Base-by-base conservation (phyloP, 106 monocot species). In the Allium sativum region DNA sequence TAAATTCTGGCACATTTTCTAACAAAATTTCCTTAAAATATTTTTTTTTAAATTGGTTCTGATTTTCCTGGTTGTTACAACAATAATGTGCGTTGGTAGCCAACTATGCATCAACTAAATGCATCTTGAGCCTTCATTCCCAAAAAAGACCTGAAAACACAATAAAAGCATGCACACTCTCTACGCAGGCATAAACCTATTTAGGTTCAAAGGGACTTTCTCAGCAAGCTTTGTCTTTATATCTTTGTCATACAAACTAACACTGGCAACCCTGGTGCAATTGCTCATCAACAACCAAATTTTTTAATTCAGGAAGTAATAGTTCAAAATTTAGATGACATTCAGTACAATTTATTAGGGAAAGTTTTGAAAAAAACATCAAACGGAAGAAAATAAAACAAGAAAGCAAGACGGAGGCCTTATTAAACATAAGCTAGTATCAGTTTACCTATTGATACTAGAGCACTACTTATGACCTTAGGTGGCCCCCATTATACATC, bases 201-300 rank as follows among this genome's bases (percentile, higher is more conserved):
- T 94, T 89, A 94, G 89, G 94, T 94, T 83, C 89, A 77, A 90
- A 94, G 94, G 94, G 94, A 81, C 83, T 94, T 86, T 94, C 89
- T 90, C 94, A 94, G 94, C 94, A 87, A 53, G 75, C 65, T 54
- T 61, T 76, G 71, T 78, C 51, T 20, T 14, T 60, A 66, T 65
- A 61, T 65, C 56, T 73, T 62, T 71, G 74, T 31, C 21, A 60
- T 52, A 55, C 21, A 10, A 69, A 71, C 84, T 71, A 75, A 74
- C 53, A 68, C 75, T 59, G 75, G 83, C 93, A 93, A 89, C 93
- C 93, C 89, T 65, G 89, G 93, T 93, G 93, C 89, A 78, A 66
- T 70, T 78, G 73, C 3, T 73, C 48, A 72, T 85, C 68, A 93
- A 77, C 78, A 72, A 58, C 52, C 14, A 18, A 64, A 18, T 31